Percentiles rank a stretch among this genome's conserved stretches.
These are phyloP conservation scores for Dalbergia oliveri DNA, from an alignment of 306 rosid species.

Conservation along the genomic window DNA sequence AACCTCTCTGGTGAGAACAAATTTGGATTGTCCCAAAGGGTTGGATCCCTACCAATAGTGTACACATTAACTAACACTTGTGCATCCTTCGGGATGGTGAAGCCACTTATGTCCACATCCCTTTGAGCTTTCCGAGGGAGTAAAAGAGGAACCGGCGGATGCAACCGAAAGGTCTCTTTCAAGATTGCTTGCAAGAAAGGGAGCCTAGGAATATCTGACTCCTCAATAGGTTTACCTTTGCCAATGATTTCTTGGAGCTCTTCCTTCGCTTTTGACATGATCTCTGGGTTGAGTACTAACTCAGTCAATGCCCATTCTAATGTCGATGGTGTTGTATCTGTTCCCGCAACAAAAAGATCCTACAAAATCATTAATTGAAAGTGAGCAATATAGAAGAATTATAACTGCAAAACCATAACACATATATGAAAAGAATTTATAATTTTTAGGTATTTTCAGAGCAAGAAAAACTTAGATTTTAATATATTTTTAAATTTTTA, in stretches of 20 bases:
- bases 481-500: too few species aligned
- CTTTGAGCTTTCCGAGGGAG: conserved; percentile 58
- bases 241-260: background rate
- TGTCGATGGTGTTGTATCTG: background rate
- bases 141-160: conserved; percentile 49
- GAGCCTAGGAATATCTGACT: conserved; percentile 53
- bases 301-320: background rate
- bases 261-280: background rate
- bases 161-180: conserved; percentile 60
- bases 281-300: background rate
- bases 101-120: conserved; percentile 53
- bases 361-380: too few species aligned
- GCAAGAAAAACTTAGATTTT: too few species aligned
- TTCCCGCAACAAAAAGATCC: background rate
- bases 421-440: too few species aligned
- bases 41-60: conserved; percentile 48
- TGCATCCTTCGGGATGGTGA: conserved; percentile 55
- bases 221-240: conserved; percentile 45
- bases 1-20: conserved; percentile 65
- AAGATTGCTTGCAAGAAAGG: conserved; percentile 60
- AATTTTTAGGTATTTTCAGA: too few species aligned
- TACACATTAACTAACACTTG: conserved; percentile 57
- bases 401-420: background rate
- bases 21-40: conserved; percentile 51
- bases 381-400: background rate